Conservation (phyloP, 768 basidiomycete species). For the Termitomyces sp. region DNA sequence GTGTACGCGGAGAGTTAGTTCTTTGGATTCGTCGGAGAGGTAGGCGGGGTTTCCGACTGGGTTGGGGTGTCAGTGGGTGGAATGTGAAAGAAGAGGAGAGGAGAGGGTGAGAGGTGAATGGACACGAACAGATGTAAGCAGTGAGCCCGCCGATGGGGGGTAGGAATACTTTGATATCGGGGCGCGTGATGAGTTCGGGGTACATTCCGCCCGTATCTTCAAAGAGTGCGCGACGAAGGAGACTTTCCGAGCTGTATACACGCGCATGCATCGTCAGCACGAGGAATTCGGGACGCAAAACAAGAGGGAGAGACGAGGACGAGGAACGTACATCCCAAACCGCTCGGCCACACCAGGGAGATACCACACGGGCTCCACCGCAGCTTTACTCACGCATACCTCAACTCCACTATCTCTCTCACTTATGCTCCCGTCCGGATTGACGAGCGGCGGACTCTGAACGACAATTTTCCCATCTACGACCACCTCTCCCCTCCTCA, state of each 20-base stretch:
- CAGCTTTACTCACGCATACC: conserved; percentile 86
- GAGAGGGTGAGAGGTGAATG: background rate
- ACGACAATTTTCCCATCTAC: conserved; percentile 86
- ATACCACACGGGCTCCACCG: conserved; percentile 96
- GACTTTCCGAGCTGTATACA: conserved; percentile 64
- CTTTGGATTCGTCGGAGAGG: conserved; percentile 72
- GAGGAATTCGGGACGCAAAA: no score
- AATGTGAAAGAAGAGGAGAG: background rate
- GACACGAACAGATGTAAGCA: conserved; percentile 79
- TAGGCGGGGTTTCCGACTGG: conserved; percentile 82
- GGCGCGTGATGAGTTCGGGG: conserved; percentile 92
- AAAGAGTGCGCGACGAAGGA: conserved; percentile 88
- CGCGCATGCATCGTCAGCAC: background rate
- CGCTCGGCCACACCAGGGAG: conserved; percentile 90
- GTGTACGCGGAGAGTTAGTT: conserved; percentile 85
- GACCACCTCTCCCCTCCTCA: conserved; percentile 64
- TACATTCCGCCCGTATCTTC: conserved; percentile 97
- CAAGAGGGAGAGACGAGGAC: no score
- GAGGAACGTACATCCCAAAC: conserved; percentile 90
- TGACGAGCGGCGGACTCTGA: conserved; percentile 59
- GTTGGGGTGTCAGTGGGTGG: background rate
- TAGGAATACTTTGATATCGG: conserved; percentile 93
- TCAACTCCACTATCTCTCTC: conserved; percentile 77
- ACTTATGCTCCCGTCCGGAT: conserved; percentile 60
- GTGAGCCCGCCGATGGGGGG: conserved; percentile 92